Evolutionary conservation across 768 basidiomycete genomes (phyloP).

Genomic region (Coprinopsis strossmayeri): DNA sequence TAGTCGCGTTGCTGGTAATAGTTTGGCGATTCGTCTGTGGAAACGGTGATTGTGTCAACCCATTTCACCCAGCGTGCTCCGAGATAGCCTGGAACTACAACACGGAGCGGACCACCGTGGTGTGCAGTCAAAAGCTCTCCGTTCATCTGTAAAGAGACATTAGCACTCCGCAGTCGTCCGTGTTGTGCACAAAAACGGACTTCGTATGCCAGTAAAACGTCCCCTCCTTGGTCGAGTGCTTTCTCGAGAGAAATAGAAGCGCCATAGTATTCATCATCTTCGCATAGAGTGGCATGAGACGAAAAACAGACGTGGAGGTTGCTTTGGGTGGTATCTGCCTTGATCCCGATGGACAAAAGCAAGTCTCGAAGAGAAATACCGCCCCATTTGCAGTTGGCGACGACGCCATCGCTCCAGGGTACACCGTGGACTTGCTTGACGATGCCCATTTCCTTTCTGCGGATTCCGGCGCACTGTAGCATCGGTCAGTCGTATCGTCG

Average conservation of each 20-base stretch:
- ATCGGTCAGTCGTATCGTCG: not conserved
- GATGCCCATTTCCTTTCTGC: constrained; percentile 56
- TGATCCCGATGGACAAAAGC: constrained; percentile 38
- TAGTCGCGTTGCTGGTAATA: constrained; percentile 73
- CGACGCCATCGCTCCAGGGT: constrained; percentile 62
- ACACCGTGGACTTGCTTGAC: constrained; percentile 54
- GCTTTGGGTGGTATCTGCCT: constrained; percentile 17
- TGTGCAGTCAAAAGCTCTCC: constrained; percentile 48
- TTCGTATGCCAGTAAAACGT: constrained; percentile 59
- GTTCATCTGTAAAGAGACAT: constrained; percentile 75
- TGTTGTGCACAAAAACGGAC: constrained; percentile 23
- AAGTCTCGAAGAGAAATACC: constrained; percentile 55
- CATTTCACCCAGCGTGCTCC: constrained; percentile 78
- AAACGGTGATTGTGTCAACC: constrained; percentile 55
- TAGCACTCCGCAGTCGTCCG: too few relatives aligned
- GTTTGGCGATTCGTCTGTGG: constrained; percentile 51
- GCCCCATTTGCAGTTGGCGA: constrained; percentile 63
- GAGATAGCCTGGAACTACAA: constrained; percentile 59
- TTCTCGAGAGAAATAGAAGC: constrained; percentile 53
- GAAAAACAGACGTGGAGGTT: constrained; percentile 50
- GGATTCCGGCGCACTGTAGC: constrained; percentile 57
- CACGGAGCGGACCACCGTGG: constrained; percentile 61
- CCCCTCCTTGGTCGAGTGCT: constrained; percentile 37
- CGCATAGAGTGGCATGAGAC: constrained; percentile 52
- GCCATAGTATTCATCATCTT: constrained; percentile 59